phyloP scores from a whole-genome alignment of 306 rosid species.

The Vigna mungo region DNA sequence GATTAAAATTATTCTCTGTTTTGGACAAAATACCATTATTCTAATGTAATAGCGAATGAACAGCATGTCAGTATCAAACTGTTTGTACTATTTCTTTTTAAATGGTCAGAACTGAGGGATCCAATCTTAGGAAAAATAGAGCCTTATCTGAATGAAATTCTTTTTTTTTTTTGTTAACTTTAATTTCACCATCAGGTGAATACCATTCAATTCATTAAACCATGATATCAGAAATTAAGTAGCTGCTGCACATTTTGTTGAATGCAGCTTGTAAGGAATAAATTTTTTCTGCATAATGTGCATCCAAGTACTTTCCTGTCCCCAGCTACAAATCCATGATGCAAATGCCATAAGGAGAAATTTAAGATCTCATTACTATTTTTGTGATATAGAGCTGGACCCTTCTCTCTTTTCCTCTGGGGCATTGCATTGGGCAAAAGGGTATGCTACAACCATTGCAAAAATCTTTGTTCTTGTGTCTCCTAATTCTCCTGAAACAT shows the following conservation, averaged over 20 bases:
- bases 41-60: neutral
- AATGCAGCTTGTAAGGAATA: slow-evolving; percentile 13
- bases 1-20: neutral
- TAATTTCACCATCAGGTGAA: slow-evolving; percentile 18
- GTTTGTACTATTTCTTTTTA: neutral
- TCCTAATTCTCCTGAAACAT: slow-evolving; percentile 19
- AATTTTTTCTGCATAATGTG: slow-evolving; percentile 34
- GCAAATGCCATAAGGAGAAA: slow-evolving; percentile 46
- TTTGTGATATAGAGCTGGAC: slow-evolving; percentile 44
- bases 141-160: neutral
- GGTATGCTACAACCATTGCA: slow-evolving; percentile 19
- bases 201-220: slow-evolving; percentile 1
- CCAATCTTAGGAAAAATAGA: neutral
- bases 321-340: slow-evolving; percentile 45
- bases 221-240: slow-evolving; percentile 36
- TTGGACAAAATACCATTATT: neutral
- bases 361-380: slow-evolving; percentile 40
- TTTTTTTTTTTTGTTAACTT: neutral
- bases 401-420: slow-evolving; percentile 32
- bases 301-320: slow-evolving; percentile 47
- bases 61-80: slow-evolving; percentile 1
- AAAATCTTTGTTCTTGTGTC: slow-evolving; percentile 30
- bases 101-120: neutral
- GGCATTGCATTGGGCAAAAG: slow-evolving; percentile 31
- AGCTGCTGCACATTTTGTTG: neutral